These are phyloP conservation scores for Candida gigantensis DNA, from an alignment of 1,139 yeast species.

Conservation along the genomic window DNA sequence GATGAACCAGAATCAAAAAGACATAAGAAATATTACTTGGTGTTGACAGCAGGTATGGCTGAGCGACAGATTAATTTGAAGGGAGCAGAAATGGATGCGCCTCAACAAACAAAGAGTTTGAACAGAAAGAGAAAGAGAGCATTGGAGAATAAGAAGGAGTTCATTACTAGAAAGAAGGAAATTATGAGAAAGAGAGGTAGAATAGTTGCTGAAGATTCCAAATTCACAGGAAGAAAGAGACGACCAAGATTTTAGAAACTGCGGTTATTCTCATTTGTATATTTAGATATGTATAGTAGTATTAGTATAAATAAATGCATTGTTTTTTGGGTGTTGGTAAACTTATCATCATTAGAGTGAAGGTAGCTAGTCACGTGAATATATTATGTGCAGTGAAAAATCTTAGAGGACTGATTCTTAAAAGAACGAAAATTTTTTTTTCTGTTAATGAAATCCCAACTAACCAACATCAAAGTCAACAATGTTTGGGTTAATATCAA, in stretches of 20 bases:
- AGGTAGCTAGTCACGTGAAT: no score
- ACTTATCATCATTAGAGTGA: no score
- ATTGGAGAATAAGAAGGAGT: conserved; percentile 76
- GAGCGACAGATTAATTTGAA: conserved; percentile 68
- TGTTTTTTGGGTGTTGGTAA: no score
- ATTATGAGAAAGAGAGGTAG: conserved; percentile 91
- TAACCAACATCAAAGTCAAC: conserved; percentile 1
- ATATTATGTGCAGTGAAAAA: not conserved
- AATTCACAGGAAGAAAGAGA: conserved; percentile 92
- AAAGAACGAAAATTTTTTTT: conserved; percentile 7
- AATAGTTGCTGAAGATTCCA: conserved; percentile 84
- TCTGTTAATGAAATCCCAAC: no score
- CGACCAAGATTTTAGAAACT: conserved; percentile 65
- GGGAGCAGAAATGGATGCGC: conserved; percentile 78
- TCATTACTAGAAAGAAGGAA: conserved; percentile 88
- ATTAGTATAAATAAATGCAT: not conserved
- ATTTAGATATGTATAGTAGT: not conserved
- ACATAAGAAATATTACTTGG: conserved; percentile 87
- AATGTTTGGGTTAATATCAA: conserved; percentile 20
- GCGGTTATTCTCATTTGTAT: not conserved
- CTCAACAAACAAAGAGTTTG: conserved; percentile 40
- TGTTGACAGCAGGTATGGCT: conserved; percentile 82
- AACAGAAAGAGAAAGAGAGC: conserved; percentile 55
- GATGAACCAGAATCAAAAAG: conserved; percentile 94
- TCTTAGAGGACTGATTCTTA: not conserved